Conservation (phyloP, 2,329 filamentous ascomycete species). For the Corinectria fuckeliana region DNA sequence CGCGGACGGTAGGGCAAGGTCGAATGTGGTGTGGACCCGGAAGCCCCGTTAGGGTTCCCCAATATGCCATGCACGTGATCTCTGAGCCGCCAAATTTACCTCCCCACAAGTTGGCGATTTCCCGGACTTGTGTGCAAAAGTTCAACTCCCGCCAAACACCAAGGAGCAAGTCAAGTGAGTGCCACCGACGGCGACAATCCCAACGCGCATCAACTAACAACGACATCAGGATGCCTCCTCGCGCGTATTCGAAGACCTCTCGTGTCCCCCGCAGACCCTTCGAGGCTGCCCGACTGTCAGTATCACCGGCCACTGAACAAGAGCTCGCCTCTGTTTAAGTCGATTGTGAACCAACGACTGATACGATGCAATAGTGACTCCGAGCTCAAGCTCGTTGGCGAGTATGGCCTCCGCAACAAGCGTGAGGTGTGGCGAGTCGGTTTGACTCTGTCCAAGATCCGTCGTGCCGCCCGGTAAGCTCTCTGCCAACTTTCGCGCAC, state of each 20-base stretch:
- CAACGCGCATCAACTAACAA: constrained; percentile 38
- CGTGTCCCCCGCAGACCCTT: constrained; percentile 98
- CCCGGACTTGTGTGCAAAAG: constrained; percentile 37
- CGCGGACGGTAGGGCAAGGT: constrained; percentile 43
- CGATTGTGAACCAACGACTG: constrained; percentile 80
- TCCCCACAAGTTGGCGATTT: constrained; percentile 45
- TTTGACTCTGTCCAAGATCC: constrained; percentile 99
- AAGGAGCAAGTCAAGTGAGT: constrained; percentile 51
- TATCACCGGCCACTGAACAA: constrained; percentile 92
- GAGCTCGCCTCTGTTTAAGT: constrained; percentile 98
- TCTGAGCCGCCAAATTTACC: constrained; percentile 38
- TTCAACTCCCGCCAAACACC: constrained; percentile 46
- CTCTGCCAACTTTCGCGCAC: not conserved
- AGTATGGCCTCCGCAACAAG: constrained; percentile 99
- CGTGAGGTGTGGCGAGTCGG: constrained; percentile 99
- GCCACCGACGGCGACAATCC: constrained; percentile 11
- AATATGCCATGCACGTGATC: constrained; percentile 38
- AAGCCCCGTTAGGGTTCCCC: constrained; percentile 43
- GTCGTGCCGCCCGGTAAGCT: constrained; percentile 97
- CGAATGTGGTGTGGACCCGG: constrained; percentile 22
- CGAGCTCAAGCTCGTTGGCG: constrained; percentile 99
- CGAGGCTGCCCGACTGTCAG: constrained; percentile 99
- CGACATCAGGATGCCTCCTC: constrained; percentile 49
- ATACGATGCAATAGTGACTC: constrained; percentile 81
- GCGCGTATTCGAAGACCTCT: constrained; percentile 97